phyloP scores from a whole-genome alignment of 2,329 filamentous ascomycete species.

The Camptophora hylomeconis region DNA sequence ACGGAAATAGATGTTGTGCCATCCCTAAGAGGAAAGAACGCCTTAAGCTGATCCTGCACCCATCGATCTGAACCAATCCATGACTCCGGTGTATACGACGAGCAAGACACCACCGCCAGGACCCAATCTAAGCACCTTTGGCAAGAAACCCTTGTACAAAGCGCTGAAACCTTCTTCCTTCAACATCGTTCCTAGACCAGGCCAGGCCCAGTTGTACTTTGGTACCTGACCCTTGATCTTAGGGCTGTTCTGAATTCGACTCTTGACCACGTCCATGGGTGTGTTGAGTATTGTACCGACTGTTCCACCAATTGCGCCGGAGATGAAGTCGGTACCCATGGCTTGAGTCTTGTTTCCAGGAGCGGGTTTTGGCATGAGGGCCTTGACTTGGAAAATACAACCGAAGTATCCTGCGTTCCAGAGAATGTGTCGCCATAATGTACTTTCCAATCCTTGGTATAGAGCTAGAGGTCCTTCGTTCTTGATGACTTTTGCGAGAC shows the following conservation, averaged over 20 bases:
- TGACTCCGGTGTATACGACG: slow-evolving; percentile 37
- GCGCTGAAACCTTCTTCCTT: slow-evolving; percentile 86
- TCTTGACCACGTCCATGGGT: slow-evolving; percentile 95
- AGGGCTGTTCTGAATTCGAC: slow-evolving; percentile 85
- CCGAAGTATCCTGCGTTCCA: slow-evolving; percentile 98
- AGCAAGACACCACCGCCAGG: slow-evolving; percentile 52
- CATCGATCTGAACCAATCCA: slow-evolving; percentile 75
- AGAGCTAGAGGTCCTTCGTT: slow-evolving; percentile 75
- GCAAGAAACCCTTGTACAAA: slow-evolving; percentile 94
- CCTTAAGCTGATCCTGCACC: too few species aligned
- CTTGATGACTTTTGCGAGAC: slow-evolving; percentile 55
- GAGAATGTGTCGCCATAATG: slow-evolving; percentile 84
- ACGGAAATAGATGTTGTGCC: too few species aligned
- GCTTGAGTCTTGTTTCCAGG: slow-evolving; percentile 58
- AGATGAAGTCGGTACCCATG: slow-evolving; percentile 76
- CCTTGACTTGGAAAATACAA: slow-evolving; percentile 93
- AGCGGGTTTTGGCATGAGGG: slow-evolving; percentile 65
- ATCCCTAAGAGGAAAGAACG: too few species aligned
- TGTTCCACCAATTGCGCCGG: slow-evolving; percentile 78
- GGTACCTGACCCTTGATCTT: slow-evolving; percentile 67
- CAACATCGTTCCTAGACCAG: slow-evolving; percentile 70
- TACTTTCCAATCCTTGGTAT: slow-evolving; percentile 95
- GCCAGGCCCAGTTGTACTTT: slow-evolving; percentile 99
- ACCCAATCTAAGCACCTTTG: slow-evolving; percentile 74
- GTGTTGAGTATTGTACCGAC: slow-evolving; percentile 88